These are phyloP conservation scores for Colletotrichum sp. DNA, from an alignment of 2,329 filamentous ascomycete species.

Conservation along the genomic window DNA sequence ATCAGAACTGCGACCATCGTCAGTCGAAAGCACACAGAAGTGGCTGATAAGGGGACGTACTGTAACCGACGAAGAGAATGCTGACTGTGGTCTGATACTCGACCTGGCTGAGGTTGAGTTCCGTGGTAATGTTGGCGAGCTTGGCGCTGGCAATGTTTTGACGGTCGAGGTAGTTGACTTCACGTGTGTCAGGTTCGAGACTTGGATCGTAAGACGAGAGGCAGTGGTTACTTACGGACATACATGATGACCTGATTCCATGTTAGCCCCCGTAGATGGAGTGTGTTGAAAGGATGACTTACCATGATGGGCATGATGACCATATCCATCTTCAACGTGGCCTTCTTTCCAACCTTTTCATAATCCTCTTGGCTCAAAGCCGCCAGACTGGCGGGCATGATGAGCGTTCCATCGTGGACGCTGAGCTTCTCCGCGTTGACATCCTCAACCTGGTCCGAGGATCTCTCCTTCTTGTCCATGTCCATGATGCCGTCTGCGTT, in stretches of 20 bases:
- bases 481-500: background rate
- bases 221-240: conserved; percentile 6
- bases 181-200: background rate
- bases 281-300: background rate
- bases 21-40: background rate
- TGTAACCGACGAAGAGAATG: conserved; percentile 40
- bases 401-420: background rate
- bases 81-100: conserved; percentile 45
- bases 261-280: background rate
- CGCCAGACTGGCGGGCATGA: conserved; percentile 26
- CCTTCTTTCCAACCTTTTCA: conserved; percentile 18
- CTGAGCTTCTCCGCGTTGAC: background rate
- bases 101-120: conserved; percentile 33
- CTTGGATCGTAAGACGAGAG: accelerated
- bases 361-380: conserved; percentile 23
- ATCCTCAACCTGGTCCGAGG: conserved; percentile 9
- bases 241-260: conserved; percentile 26
- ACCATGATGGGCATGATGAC: conserved; percentile 27
- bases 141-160: conserved; percentile 37
- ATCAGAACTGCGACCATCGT: conserved; percentile 27
- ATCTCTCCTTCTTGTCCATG: background rate
- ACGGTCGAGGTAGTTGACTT: conserved; percentile 31
- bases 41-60: background rate
- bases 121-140: conserved; percentile 33
- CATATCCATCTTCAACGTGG: conserved; percentile 26